phyloP scores from a whole-genome alignment of 371 early-diverging fungal genomes.

The Rhizopus arrhizus region DNA sequence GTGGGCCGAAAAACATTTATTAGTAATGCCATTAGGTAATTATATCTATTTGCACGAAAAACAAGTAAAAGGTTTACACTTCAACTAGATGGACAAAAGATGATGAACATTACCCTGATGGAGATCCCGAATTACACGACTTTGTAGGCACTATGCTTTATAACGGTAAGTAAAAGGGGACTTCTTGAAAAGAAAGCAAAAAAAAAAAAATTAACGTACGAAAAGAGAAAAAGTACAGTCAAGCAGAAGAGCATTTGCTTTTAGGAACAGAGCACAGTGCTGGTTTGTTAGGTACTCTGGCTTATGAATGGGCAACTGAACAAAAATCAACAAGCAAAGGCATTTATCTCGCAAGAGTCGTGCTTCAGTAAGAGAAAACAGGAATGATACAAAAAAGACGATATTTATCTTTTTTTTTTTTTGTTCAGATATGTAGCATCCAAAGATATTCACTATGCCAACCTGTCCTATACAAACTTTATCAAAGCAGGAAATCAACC shows the following conservation, averaged over 20 bases:
- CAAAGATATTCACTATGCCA: conserved; percentile 75
- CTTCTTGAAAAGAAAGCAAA: neutral
- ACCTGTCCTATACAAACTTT: conserved; percentile 65
- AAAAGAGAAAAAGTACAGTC: conserved; percentile 59
- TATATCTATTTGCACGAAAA: neutral
- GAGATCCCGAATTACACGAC: conserved; percentile 86
- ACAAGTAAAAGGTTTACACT: neutral
- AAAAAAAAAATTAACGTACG: neutral
- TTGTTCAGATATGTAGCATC: conserved; percentile 56
- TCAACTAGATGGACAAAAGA: conserved; percentile 72
- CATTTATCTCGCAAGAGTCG: conserved; percentile 76
- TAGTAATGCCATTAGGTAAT: conserved; percentile 49
- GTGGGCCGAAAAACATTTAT: conserved; percentile 51
- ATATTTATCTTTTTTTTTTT: neutral
- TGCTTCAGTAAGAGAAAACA: conserved; percentile 65
- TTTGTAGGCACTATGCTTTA: conserved; percentile 75
- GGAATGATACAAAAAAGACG: neutral
- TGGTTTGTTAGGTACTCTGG: conserved; percentile 68
- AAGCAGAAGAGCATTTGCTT: conserved; percentile 77
- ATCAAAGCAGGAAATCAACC: conserved; percentile 37
- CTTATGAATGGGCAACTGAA: conserved; percentile 74
- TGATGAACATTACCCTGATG: conserved; percentile 61
- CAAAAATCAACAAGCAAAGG: conserved; percentile 62
- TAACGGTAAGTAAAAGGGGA: conserved; percentile 47
- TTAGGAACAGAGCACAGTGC: conserved; percentile 83